Evolutionary conservation across 1,139 yeast genomes (phyloP).

Genomic region (Blastobotrys persicus): DNA sequence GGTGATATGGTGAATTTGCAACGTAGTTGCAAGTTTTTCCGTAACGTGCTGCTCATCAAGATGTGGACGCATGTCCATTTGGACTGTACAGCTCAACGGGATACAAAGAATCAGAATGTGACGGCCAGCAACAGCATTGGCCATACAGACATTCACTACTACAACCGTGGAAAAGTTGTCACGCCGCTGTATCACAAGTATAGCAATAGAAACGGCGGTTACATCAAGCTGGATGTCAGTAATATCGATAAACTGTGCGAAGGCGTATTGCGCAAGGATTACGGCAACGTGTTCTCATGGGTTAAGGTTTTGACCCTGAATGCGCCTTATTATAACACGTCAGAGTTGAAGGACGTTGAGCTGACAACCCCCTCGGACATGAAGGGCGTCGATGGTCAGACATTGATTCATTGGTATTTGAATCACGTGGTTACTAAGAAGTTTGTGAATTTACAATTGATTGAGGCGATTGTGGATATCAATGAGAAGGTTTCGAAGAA

Average conservation of each 20-base stretch:
- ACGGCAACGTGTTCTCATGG: slow-evolving; percentile 13
- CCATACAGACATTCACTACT: slow-evolving; percentile 4
- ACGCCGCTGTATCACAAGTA: slow-evolving; percentile 10
- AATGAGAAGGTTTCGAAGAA: background rate
- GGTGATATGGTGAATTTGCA: slow-evolving; percentile 13
- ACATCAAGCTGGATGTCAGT: slow-evolving; percentile 8
- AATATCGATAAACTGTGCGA: slow-evolving; percentile 13
- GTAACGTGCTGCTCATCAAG: slow-evolving; percentile 13
- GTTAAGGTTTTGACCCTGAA: slow-evolving; percentile 14
- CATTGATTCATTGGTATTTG: slow-evolving; percentile 11
- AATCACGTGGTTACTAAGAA: slow-evolving; percentile 5
- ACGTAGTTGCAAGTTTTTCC: slow-evolving; percentile 11
- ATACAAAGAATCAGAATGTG: background rate
- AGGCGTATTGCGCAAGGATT: slow-evolving; percentile 11
- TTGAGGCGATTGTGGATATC: slow-evolving; percentile 13
- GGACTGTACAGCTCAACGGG: slow-evolving; percentile 8
- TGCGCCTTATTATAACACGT: slow-evolving; percentile 6
- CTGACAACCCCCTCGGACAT: background rate
- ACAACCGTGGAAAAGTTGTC: background rate
- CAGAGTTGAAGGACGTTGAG: slow-evolving; percentile 3
- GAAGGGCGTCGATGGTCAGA: slow-evolving; percentile 3
- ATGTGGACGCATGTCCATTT: slow-evolving; percentile 17
- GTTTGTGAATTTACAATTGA: slow-evolving; percentile 10
- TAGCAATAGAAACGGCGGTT: slow-evolving; percentile 14
- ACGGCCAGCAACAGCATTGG: slow-evolving; percentile 8